A percentile compares a stretch with the other conserved stretches of the same genome.
phyloP scores from a whole-genome alignment of 768 basidiomycete species.

The Hortiboletus campestris region DNA sequence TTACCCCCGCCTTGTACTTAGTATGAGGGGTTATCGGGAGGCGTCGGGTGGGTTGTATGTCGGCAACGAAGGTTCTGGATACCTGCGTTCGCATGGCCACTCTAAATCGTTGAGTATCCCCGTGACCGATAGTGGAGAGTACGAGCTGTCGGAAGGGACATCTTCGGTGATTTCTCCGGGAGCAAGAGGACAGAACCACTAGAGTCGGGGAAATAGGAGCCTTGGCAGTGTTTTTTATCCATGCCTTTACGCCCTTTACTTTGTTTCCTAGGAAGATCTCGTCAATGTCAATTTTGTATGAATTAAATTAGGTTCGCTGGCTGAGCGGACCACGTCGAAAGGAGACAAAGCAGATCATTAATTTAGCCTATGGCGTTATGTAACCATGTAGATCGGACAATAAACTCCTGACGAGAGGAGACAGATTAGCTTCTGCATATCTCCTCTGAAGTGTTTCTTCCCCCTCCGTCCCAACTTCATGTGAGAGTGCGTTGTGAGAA shows the following conservation, averaged over 20 bases:
- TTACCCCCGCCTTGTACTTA: constrained; percentile 6
- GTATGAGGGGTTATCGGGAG: background rate
- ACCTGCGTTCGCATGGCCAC: background rate
- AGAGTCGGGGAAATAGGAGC: background rate
- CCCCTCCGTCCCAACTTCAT: background rate
- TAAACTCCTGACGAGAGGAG: background rate
- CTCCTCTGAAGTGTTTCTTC: too few relatives aligned
- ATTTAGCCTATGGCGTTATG: background rate
- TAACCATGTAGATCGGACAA: background rate
- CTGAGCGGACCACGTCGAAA: background rate
- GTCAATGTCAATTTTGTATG: background rate
- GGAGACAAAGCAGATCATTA: background rate
- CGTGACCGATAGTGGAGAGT: background rate
- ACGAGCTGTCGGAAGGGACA: background rate
- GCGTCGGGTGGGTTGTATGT: background rate
- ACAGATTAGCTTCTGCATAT: background rate
- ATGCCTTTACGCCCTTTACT: background rate
- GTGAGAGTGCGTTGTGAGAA: background rate
- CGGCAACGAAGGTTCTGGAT: background rate
- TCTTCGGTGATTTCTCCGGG: background rate
- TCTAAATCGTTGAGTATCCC: background rate
- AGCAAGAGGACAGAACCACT: background rate
- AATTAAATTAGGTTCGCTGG: background rate
- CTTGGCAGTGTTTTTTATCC: background rate
- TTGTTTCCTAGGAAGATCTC: background rate